These are phyloP conservation scores for Candida anutae DNA, from an alignment of 1,139 yeast species.

Conservation along the genomic window DNA sequence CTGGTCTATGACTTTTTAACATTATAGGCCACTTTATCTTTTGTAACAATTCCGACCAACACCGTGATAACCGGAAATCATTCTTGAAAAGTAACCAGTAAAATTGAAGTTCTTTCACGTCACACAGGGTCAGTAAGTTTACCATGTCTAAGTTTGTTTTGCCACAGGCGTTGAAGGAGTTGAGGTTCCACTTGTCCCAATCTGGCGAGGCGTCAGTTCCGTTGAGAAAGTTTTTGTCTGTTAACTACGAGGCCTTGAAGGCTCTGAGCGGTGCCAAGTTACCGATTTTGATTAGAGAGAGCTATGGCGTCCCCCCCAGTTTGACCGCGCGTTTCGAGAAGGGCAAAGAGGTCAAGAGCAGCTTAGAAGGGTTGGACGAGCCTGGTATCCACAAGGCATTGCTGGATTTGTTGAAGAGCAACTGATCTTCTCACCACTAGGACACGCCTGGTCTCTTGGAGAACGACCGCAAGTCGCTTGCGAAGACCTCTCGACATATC, in stretches of 20 bases:
- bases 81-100: too few species aligned
- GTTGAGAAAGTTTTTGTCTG: slow-evolving; percentile 53
- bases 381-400: slow-evolving; percentile 31
- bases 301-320: slow-evolving; percentile 63
- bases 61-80: too few species aligned
- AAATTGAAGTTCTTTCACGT: too few species aligned
- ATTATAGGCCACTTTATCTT: too few species aligned
- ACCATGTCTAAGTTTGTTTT: slow-evolving; percentile 51
- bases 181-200: slow-evolving; percentile 75
- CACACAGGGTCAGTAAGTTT: too few species aligned
- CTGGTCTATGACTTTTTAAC: too few species aligned
- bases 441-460: too few species aligned
- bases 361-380: slow-evolving; percentile 40
- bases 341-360: slow-evolving; percentile 36
- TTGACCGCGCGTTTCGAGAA: slow-evolving; percentile 62
- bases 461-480: background rate
- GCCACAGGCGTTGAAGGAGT: slow-evolving; percentile 62
- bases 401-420: slow-evolving; percentile 27
- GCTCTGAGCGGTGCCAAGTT: slow-evolving; percentile 33
- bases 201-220: slow-evolving; percentile 64
- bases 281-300: slow-evolving; percentile 72
- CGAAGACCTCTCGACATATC: background rate
- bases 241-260: slow-evolving; percentile 56
- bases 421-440: slow-evolving; percentile 1
- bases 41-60: too few species aligned